Percentiles rank a stretch among this genome's conserved stretches.
phyloP scores from a whole-genome alignment of 805 yeast species.

The Jamesozyma hellenica region DNA sequence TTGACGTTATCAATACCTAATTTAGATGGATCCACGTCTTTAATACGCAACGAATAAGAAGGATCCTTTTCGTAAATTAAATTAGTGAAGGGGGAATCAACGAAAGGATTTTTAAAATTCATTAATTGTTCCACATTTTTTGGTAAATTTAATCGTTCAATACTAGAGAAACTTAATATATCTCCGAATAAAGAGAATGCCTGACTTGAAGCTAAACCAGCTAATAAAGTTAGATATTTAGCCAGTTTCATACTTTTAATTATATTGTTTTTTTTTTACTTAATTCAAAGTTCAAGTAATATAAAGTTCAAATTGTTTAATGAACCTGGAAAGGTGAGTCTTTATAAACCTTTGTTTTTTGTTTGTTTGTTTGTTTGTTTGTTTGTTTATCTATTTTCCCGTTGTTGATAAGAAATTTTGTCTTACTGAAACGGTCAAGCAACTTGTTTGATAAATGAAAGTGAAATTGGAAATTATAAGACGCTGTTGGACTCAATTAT shows the following conservation, averaged over 20 bases:
- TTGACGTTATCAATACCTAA: conserved; percentile 72
- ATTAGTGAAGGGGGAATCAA: conserved; percentile 1
- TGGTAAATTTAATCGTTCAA: conserved; percentile 5
- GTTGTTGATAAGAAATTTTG: too few species aligned
- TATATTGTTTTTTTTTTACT: too few species aligned
- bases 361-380: background rate
- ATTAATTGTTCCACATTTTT: conserved; percentile 6
- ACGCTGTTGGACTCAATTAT: too few species aligned
- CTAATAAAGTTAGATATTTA: background rate
- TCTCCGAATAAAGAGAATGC: conserved; percentile 8
- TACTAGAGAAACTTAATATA: conserved; percentile 3
- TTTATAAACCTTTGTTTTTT: background rate
- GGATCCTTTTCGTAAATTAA: conserved; percentile 8
- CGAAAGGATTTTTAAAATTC: conserved; percentile 1
- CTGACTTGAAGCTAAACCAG: background rate
- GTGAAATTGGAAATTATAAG: too few species aligned
- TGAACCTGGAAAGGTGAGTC: too few species aligned
- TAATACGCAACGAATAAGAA: conserved; percentile 19
- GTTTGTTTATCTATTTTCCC: too few species aligned
- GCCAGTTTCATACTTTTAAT: background rate
- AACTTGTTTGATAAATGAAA: too few species aligned
- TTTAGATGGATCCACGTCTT: conserved; percentile 18
- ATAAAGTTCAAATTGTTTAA: too few species aligned
- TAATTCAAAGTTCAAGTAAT: too few species aligned
- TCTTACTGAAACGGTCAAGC: too few species aligned